Base-by-base conservation (phyloP, 345 rosid genomes). In the Camelina sativa region DNA sequence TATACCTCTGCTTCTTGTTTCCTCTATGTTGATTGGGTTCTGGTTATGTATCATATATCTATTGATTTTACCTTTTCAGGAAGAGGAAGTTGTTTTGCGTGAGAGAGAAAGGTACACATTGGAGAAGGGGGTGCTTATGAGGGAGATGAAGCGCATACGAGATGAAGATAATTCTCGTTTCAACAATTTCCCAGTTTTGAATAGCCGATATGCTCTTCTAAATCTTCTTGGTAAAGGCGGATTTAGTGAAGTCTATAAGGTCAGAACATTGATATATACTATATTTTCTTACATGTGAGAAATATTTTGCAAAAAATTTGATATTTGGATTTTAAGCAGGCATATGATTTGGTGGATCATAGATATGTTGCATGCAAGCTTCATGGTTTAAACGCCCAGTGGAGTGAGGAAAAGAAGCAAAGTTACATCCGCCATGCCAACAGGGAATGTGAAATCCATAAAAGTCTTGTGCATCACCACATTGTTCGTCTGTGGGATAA, bases 381-480 rank as follows among this genome's bases (percentile, higher is more conserved):
- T 77, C 99, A 96, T 79, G 98, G 98, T 55, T 79, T 92, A 80
- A 92, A 96, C 84, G 96, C 93, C 74, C 99, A 91, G 77, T 96
- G 99, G 99, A 92, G 99, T 73, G 99, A 96, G 87, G 99, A 89
- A 48, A 96, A 96, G 90, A 96, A 96, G 80, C 96, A 89, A 87
- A 96, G 98, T 80, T 96, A 96, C 82, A 86, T 89, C 69, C 85
- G 98, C 23, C 99, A 96, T 81, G 98, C 99, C 62, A 84, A 92
- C 41, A 87, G 99, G 9, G 98, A 96, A 82, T 92, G 91, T 83
- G 85, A 96, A 73, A 96, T 96, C 78, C 99, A 96, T 82, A 96
- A 89, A 86, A 93, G 88, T 23, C 84, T 96, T 88, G 97, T 96
- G 86, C 99, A 96, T 79, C 90, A 80, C 79, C 93, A 95, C 84